phyloP scores from a whole-genome alignment of 495 filamentous ascomycete genomes.

The Penicillium coprophilum region DNA sequence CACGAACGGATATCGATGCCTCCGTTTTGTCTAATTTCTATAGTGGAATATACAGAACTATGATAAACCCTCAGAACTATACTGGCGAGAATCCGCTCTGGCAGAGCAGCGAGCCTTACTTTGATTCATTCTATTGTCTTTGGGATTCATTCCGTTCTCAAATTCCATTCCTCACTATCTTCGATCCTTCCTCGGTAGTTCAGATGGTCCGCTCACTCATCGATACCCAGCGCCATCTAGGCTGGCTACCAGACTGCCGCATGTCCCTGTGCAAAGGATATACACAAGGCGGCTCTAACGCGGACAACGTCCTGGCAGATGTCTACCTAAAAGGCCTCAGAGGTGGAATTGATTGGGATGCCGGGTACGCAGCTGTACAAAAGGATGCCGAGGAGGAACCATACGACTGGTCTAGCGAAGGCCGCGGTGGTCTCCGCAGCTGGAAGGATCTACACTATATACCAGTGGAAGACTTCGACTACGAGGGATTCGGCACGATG shows the following conservation, averaged over 20 bases:
- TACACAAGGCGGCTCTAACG: slow-evolving; percentile 74
- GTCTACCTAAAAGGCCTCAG: slow-evolving; percentile 70
- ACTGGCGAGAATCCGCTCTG: slow-evolving; percentile 75
- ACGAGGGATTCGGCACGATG: slow-evolving; percentile 70
- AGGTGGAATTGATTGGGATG: slow-evolving; percentile 63
- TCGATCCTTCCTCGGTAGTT: slow-evolving; percentile 60
- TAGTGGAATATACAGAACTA: slow-evolving; percentile 52
- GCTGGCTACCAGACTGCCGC: slow-evolving; percentile 65
- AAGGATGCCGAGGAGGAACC: slow-evolving; percentile 68
- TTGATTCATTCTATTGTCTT: slow-evolving; percentile 53
- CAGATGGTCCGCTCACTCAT: slow-evolving; percentile 69
- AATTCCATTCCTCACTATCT: slow-evolving; percentile 63
- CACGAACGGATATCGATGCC: slow-evolving; percentile 51
- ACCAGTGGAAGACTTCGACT: slow-evolving; percentile 68
- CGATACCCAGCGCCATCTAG: slow-evolving; percentile 68
- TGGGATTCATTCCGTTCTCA: slow-evolving; percentile 68
- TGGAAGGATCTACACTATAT: slow-evolving; percentile 68
- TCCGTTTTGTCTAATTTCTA: slow-evolving; percentile 60
- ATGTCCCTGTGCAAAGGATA: slow-evolving; percentile 69
- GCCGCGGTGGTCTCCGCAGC: slow-evolving; percentile 69
- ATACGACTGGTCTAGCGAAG: slow-evolving; percentile 68
- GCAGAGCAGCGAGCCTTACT: slow-evolving; percentile 65
- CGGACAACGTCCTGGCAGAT: slow-evolving; percentile 73
- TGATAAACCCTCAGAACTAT: slow-evolving; percentile 72
- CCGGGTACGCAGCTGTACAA: slow-evolving; percentile 65